phyloP scores from a whole-genome alignment of 2,329 filamentous ascomycete species.

The Periconia sp. region DNA sequence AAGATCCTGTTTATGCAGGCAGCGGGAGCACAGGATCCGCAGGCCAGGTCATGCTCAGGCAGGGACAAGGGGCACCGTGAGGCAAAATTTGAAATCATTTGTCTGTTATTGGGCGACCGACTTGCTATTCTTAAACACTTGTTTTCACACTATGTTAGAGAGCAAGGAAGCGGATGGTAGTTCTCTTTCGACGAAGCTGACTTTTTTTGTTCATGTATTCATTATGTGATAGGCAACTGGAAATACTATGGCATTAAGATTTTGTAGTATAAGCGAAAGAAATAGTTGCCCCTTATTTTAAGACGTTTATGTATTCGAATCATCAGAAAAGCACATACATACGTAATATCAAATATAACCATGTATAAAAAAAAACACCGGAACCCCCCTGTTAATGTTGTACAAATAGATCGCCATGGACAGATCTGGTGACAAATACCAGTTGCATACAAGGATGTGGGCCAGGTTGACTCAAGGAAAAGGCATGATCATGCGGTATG shows the following conservation, averaged over 20 bases:
- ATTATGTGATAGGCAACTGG: slow-evolving; percentile 35
- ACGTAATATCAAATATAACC: neutral
- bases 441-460: slow-evolving; percentile 5
- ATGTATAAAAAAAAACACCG: slow-evolving; percentile 1
- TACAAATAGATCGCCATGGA: slow-evolving; percentile 3
- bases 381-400: slow-evolving; percentile 6
- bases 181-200: too few relatives aligned
- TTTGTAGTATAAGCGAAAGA: slow-evolving; percentile 25
- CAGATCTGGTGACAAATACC: slow-evolving; percentile 2
- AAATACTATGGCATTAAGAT: slow-evolving; percentile 34
- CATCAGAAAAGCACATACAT: slow-evolving; percentile 11
- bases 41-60: too few relatives aligned
- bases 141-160: too few relatives aligned
- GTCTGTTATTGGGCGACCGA: too few relatives aligned
- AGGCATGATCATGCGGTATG: neutral
- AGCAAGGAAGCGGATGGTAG: too few relatives aligned
- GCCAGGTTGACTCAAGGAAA: neutral
- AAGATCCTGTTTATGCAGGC: too few relatives aligned
- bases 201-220: neutral
- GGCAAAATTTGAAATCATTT: too few relatives aligned
- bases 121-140: too few relatives aligned
- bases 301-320: slow-evolving; percentile 17
- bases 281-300: slow-evolving; percentile 38
- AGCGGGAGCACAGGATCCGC: too few relatives aligned
- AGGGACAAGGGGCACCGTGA: too few relatives aligned